phyloP scores from a whole-genome alignment of 495 filamentous ascomycete genomes.

The Xylaria cubensis region DNA sequence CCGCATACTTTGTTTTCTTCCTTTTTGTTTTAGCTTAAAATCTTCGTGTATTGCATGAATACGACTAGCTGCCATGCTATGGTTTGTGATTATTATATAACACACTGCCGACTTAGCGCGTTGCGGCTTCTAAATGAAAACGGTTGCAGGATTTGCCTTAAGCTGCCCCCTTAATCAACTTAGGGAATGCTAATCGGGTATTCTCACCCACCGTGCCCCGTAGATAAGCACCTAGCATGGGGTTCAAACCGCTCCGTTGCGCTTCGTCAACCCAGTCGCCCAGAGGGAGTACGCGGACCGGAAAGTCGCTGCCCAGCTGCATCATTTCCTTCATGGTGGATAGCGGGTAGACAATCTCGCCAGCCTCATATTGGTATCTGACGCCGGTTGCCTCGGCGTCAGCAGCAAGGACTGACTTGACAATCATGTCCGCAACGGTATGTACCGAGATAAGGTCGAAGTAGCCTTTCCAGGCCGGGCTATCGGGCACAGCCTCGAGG shows the following conservation, averaged over 20 bases:
- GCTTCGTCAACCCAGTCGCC: neutral
- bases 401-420: neutral
- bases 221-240: neutral
- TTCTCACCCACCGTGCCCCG: neutral
- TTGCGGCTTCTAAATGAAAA: no score
- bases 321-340: neutral
- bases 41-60: no score
- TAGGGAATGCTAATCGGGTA: neutral
- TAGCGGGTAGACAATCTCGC: neutral
- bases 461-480: neutral
- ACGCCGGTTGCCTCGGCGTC: neutral
- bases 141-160: no score
- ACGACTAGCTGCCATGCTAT: no score
- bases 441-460: neutral
- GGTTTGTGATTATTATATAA: no score
- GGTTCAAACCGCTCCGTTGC: neutral
- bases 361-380: neutral
- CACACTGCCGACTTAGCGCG: no score
- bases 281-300: neutral
- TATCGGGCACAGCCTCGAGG: neutral
- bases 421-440: neutral
- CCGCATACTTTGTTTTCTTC: no score
- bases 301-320: neutral
- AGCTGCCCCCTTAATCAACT: neutral
- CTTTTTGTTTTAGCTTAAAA: no score